Percentiles rank a stretch among this genome's conserved stretches.
Evolutionary conservation across 192 early-diverging fungal species (phyloP).

Genomic region (Fimicolochytrium jonesii): DNA sequence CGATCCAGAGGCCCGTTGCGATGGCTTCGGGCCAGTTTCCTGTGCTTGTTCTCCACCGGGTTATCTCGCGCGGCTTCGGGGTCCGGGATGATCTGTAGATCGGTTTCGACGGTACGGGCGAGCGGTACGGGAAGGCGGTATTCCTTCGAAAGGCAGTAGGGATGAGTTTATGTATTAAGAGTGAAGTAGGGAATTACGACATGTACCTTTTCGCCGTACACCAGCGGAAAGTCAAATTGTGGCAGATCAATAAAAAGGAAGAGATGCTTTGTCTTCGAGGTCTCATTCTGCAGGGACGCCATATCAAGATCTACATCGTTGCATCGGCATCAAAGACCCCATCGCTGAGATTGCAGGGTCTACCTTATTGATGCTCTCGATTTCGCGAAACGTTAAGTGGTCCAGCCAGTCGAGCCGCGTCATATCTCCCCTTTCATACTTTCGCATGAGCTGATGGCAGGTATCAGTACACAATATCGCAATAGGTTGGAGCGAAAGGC

Average conservation of each 20-base stretch:
- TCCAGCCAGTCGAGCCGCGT: slow-evolving; percentile 89
- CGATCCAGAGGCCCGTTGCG: slow-evolving; percentile 85
- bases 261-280: slow-evolving; percentile 42
- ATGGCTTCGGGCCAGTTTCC: slow-evolving; percentile 83
- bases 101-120: slow-evolving; percentile 10
- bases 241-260: slow-evolving; percentile 88
- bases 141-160: no score
- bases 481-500: slow-evolving; percentile 10
- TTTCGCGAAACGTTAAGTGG: slow-evolving; percentile 80
- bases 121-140: slow-evolving; percentile 40
- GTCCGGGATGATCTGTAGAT: slow-evolving; percentile 43
- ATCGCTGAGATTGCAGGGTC: neutral
- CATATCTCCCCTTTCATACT: slow-evolving; percentile 86
- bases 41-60: slow-evolving; percentile 92
- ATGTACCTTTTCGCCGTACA: slow-evolving; percentile 78
- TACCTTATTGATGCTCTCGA: slow-evolving; percentile 77
- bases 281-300: neutral
- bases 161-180: neutral
- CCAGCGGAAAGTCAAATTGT: slow-evolving; percentile 94
- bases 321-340: no score
- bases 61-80: slow-evolving; percentile 89
- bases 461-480: neutral
- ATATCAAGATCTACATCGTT: slow-evolving; percentile 49
- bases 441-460: slow-evolving; percentile 53
- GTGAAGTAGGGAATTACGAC: no score